Base-by-base conservation (phyloP, 306 rosid genomes). In the Dalbergia oliveri region DNA sequence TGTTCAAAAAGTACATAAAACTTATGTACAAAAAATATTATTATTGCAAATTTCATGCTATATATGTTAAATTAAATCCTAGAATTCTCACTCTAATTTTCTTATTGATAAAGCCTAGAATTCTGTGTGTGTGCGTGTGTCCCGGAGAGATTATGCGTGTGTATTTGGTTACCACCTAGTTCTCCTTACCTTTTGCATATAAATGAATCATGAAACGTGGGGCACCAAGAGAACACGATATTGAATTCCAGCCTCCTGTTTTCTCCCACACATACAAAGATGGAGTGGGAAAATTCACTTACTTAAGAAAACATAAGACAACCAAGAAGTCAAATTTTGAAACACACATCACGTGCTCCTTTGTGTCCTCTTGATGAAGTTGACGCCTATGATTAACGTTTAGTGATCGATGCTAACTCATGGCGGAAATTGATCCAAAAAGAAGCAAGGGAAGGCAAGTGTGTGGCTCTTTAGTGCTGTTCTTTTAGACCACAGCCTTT, bases 401-500 rank as follows among this genome's bases (percentile, higher is more conserved):
- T 26, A 26, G 31, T 44, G 50, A 44, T 44, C 13, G 19, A 54
- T 54, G 21, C 19, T 54, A 14, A 16, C 21, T 54, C 21, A 21
- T 16, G 73, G 73, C 16, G 11, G 3, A 68, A 45, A 44, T 21
- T 21, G 73, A 68, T 5, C 57, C 39, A 45, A 68, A 45, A 19
- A 67, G 11, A 63, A 9, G 19, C 70, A 3, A 14, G 12, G 3
- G 59, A 16, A 51, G n/a, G 19, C 2, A 0, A 13, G 6, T 51
- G 57, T 51, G 57, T 51, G 57, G 57, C 18, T 16, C 5, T 47
- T 0, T 26, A 6, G 26, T 65, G 41, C 4, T 61, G 66, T 12
- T 12, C 66, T 26, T 61, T 61, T 15, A 35, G 5, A 37, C 70
- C 70, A 35, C 70, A 65, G 41, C 50, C 50, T 35, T 65, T 39